Conservation (phyloP, 179 eudicot genomes). For the Nepenthes alata region DNA sequence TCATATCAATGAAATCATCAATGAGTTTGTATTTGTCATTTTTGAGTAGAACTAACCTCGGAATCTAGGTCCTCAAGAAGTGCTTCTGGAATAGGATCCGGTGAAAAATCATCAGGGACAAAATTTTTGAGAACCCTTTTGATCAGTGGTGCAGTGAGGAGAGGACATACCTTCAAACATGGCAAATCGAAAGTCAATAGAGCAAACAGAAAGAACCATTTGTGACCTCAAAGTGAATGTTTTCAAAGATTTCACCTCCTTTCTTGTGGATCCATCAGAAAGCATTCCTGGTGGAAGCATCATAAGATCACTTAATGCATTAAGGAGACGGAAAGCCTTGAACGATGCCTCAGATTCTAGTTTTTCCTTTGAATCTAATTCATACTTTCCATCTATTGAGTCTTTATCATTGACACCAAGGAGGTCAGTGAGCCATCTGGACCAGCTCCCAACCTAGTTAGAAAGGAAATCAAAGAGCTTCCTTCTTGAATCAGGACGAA, state of each 20-base stretch:
- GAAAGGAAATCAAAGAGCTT: background rate
- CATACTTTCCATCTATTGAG: conserved; percentile 17
- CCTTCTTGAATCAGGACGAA: background rate
- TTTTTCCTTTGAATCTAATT: conserved; percentile 13
- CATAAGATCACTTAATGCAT: conserved; percentile 85
- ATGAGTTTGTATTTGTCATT: no score
- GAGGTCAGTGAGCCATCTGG: conserved; percentile 71
- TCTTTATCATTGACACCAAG: conserved; percentile 53
- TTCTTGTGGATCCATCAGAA: conserved; percentile 54
- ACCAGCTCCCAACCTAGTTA: conserved; percentile 73
- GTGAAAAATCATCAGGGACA: conserved; percentile 86
- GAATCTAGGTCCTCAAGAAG: conserved; percentile 46
- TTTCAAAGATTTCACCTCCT: conserved; percentile 37
- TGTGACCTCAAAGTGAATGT: background rate
- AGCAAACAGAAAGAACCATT: background rate
- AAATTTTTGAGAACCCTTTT: conserved; percentile 51
- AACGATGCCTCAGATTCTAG: conserved; percentile 25
- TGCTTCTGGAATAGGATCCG: conserved; percentile 47
- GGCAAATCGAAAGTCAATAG: background rate
- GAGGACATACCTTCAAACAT: conserved; percentile 59
- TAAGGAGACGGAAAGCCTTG: conserved; percentile 65
- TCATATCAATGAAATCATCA: no score
- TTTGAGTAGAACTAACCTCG: conserved; percentile 41
- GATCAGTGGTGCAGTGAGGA: conserved; percentile 42
- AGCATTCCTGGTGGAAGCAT: conserved; percentile 93